Conservation (phyloP, 208 protist genomes). For the Naegleria lovaniensis region DNA sequence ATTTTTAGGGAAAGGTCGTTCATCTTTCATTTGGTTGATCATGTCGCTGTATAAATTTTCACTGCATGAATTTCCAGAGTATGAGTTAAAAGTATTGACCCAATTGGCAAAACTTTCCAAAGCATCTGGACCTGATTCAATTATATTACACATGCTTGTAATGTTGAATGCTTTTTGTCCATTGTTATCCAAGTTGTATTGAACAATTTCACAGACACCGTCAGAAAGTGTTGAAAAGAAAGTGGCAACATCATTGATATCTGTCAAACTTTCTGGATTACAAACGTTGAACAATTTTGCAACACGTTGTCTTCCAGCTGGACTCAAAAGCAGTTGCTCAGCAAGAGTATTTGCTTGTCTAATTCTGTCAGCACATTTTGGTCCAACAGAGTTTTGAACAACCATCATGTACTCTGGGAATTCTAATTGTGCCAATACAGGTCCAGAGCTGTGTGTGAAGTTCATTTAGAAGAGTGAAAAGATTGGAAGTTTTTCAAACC, state of each 20-base stretch:
- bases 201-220: constrained; percentile 7
- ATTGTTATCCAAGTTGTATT: constrained; percentile 28
- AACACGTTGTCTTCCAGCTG: neutral
- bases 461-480: no score
- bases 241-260: neutral
- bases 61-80: neutral
- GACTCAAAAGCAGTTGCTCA: neutral
- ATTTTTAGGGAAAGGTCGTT: constrained; percentile 26
- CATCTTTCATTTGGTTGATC: constrained; percentile 26
- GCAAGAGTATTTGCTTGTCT: neutral
- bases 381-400: neutral
- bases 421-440: neutral
- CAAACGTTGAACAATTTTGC: neutral
- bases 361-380: neutral
- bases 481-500: no score
- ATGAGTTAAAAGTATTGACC: neutral
- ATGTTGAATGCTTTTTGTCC: neutral
- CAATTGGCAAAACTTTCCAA: neutral
- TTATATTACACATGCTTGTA: neutral
- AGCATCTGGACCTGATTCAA: neutral
- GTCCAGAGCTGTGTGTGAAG: neutral
- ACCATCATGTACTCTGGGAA: constrained; percentile 1
- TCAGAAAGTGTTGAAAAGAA: neutral
- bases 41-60: constrained; percentile 30
- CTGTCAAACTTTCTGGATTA: neutral